These are phyloP conservation scores for Talaromyces sp. DNA, from an alignment of 2,329 filamentous ascomycete genomes.

Conservation along the genomic window DNA sequence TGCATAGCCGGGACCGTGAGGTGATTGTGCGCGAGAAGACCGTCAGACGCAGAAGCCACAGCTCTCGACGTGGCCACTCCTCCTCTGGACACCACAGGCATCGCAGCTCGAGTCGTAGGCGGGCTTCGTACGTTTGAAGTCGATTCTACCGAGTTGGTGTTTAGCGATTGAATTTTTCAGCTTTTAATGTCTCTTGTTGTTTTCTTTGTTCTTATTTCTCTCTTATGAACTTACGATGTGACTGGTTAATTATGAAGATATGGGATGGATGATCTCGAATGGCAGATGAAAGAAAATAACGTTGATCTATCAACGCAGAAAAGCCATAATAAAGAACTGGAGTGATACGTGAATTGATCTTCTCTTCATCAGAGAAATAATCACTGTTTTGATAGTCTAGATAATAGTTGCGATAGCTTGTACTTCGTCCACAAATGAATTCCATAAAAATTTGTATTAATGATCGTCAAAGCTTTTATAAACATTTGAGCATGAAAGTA, in stretches of 20 bases:
- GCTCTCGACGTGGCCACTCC: conserved; percentile 37
- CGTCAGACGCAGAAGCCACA: conserved; percentile 38
- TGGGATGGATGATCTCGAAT: background rate
- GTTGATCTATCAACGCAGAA: background rate
- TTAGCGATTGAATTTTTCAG: background rate
- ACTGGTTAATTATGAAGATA: conserved; percentile 1
- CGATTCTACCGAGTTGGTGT: background rate
- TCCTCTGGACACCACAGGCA: conserved; percentile 29
- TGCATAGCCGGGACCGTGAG: conserved; percentile 36
- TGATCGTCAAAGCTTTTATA: background rate
- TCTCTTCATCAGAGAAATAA: background rate
- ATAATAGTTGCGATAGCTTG: background rate
- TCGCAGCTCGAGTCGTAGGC: conserved; percentile 30
- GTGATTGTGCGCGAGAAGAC: conserved; percentile 45
- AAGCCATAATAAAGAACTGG: background rate
- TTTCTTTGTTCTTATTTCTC: background rate
- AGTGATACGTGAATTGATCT: conserved; percentile 1
- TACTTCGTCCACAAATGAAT: background rate
- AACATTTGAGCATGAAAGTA: background rate
- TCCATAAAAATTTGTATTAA: background rate
- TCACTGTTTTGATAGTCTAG: background rate
- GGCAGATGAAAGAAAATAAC: background rate
- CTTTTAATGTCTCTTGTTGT: background rate
- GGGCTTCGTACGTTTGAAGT: conserved; percentile 27
- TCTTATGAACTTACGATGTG: conserved; percentile 7